Evolutionary conservation across 345 rosid species (phyloP).

Genomic region (Salix dunnii): DNA sequence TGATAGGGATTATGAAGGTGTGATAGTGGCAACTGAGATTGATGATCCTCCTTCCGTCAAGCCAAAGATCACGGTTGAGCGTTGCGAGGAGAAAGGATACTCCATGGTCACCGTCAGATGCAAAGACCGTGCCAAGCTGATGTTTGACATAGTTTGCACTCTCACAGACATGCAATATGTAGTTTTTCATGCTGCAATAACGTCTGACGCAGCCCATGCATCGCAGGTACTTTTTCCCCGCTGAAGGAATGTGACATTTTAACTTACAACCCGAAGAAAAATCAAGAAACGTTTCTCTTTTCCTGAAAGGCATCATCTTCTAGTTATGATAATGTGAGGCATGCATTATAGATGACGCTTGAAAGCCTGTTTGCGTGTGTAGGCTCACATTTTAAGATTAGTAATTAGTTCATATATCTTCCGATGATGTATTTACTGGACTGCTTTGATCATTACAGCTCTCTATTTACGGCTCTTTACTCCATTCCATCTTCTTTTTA

Average conservation of each 20-base stretch:
- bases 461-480: background rate
- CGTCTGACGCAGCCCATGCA: constrained; percentile 74
- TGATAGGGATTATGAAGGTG: constrained; percentile 80
- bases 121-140: constrained; percentile 82
- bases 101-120: constrained; percentile 69
- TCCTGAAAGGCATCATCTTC: background rate
- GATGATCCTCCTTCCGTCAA: constrained; percentile 39
- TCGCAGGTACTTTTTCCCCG: constrained; percentile 42
- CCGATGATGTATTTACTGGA: background rate
- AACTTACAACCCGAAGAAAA: background rate
- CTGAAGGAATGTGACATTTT: background rate
- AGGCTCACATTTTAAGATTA: background rate
- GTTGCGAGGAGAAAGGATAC: constrained; percentile 74
- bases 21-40: constrained; percentile 38
- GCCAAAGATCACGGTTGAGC: constrained; percentile 60
- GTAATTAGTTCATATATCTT: background rate
- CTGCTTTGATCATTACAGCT: background rate
- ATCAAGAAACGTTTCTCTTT: background rate
- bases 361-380: background rate
- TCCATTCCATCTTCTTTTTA: background rate
- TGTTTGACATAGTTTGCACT: constrained; percentile 93
- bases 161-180: constrained; percentile 96
- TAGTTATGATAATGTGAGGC: background rate
- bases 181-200: constrained; percentile 80
- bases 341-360: background rate